Evolutionary conservation across 495 filamentous ascomycete species (phyloP), one percentile per base, ranked within the genome.

Genomic region (Xylaria bambusicola): DNA sequence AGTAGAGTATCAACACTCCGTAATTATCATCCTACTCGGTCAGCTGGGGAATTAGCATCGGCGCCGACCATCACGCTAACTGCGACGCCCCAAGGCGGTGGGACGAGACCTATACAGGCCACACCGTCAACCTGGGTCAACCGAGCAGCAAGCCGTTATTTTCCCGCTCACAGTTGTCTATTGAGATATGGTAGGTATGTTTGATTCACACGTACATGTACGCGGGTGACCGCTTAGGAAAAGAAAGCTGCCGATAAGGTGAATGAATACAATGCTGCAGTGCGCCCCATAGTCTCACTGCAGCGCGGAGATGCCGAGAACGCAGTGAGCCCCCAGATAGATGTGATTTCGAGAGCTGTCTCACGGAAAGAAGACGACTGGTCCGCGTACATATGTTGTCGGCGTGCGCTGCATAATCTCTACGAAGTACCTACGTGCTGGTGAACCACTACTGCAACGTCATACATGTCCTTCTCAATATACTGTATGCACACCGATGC

Each of bases 221-320:
- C n/a, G n/a, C n/a, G n/a, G n/a, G n/a, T n/a, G 26, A 8, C 35
- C 27, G 41, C 40, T 15, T 24, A 35, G 6, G 26, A 36, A 56
- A 47, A 24, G 20, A 7, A 36, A 13, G 12, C 8, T 9, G 24
- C 10, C 10, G 21, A 27, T 13, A 24, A 35, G 31, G n/a, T n/a
- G n/a, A n/a, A n/a, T n/a, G n/a, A n/a, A n/a, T n/a, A n/a, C n/a
- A n/a, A n/a, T n/a, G n/a, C n/a, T n/a, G n/a, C n/a, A n/a, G n/a
- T 49, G 55, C 31, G 45, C 55, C 54, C 45, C 45, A 27, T 40
- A 13, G 55, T 58, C 54, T 58, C 55, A 50, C 31, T 40, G 33
- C n/a, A 52, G 50, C 3, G 18, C 26, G 50, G 35, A 53, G 23
- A 52, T 52, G 35, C 35, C 50, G 50, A 29, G 23, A 33, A 53